Evolutionary conservation across 1,139 yeast genomes (phyloP).

Genomic region (Blastobotrys niveus): DNA sequence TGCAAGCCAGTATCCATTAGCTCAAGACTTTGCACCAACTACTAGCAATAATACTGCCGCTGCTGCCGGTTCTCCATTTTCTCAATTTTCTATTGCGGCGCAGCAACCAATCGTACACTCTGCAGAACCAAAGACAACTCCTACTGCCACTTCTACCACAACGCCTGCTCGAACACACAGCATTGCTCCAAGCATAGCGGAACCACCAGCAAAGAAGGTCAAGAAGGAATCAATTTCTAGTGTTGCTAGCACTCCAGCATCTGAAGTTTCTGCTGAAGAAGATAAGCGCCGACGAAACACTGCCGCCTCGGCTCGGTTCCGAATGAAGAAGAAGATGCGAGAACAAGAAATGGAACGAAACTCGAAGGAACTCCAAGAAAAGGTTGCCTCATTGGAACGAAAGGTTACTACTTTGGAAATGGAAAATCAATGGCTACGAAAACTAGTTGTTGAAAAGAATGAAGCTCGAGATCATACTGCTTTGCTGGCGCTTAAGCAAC

Average conservation of each 20-base stretch:
- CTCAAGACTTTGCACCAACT: too few relatives aligned
- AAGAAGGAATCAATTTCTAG: constrained; percentile 7
- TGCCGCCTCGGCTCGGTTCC: constrained; percentile 75
- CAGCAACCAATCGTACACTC: too few relatives aligned
- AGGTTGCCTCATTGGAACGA: constrained; percentile 54
- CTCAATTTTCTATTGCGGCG: too few relatives aligned
- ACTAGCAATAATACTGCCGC: too few relatives aligned
- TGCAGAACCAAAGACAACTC: too few relatives aligned
- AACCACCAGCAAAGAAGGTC: constrained; percentile 14
- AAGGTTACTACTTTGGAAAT: constrained; percentile 66
- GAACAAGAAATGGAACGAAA: constrained; percentile 79
- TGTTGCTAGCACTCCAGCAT: not conserved
- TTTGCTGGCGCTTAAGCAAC: constrained; percentile 29
- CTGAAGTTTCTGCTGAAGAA: constrained; percentile 39
- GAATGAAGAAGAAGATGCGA: constrained; percentile 73
- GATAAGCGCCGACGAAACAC: constrained; percentile 72
- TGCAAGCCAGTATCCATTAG: not conserved
- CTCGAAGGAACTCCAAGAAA: constrained; percentile 55
- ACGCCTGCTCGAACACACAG: constrained; percentile 2
- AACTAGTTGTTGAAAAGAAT: constrained; percentile 62
- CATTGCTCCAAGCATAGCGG: not conserved
- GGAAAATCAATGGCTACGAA: constrained; percentile 76
- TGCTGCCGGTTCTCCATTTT: too few relatives aligned
- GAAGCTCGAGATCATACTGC: constrained; percentile 36
- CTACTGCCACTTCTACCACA: not conserved